Conservation (phyloP, 2,329 filamentous ascomycete genomes). For the Arthrobotrys iridis region DNA sequence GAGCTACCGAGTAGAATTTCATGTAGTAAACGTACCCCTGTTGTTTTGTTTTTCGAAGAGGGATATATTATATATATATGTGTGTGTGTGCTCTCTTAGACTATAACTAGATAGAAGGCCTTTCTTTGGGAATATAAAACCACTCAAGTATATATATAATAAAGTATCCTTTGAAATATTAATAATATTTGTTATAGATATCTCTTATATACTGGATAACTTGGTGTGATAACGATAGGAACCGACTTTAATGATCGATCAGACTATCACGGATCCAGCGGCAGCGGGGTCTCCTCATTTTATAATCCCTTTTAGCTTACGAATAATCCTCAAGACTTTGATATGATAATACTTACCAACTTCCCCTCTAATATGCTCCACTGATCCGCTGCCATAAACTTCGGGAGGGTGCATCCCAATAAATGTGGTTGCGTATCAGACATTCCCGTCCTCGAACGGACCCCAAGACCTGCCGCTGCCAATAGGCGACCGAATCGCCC, state of each 20-base stretch:
- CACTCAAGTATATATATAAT: neutral
- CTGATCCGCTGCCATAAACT: slow-evolving; percentile 13
- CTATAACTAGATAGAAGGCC: too few species aligned
- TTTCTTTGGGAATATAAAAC: too few species aligned
- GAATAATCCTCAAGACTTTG: neutral
- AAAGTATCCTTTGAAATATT: too few species aligned
- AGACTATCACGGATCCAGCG: slow-evolving; percentile 7
- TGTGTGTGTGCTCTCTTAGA: too few species aligned
- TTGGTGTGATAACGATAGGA: neutral
- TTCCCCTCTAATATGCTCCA: neutral
- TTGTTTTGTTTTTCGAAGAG: neutral
- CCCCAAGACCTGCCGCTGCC: neutral
- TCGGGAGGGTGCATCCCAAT: neutral
- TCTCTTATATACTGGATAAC: neutral
- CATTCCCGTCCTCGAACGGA: slow-evolving; percentile 2
- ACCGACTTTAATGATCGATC: neutral
- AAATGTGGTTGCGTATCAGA: neutral
- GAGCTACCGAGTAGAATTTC: too few species aligned
- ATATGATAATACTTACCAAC: neutral
- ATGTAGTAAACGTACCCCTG: neutral
- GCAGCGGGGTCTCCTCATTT: slow-evolving; percentile 5
- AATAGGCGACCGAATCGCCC: neutral
- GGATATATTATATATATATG: neutral
- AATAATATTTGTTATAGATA: too few species aligned
- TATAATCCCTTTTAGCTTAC: slow-evolving; percentile 7